Evolutionary conservation across 257 asterid species (phyloP).

Genomic region (Ballota nigra): DNA sequence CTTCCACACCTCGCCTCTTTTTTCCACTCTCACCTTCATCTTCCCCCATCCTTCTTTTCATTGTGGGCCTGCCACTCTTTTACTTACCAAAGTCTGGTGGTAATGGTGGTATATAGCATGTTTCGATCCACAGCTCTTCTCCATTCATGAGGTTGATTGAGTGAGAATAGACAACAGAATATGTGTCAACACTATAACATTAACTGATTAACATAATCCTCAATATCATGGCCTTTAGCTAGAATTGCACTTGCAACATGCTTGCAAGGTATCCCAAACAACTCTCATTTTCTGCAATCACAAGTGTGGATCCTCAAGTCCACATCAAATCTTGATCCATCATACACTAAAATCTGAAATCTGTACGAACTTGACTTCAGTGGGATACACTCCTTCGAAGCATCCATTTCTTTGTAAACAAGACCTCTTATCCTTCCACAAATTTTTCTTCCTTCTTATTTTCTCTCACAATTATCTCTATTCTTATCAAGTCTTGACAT

Average conservation of each 20-base stretch:
- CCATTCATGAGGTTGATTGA: no score
- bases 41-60: no score
- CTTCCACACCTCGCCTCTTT: no score
- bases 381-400: background rate
- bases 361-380: background rate
- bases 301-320: background rate
- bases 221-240: background rate
- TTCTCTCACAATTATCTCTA: background rate
- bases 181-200: background rate
- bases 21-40: no score
- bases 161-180: background rate
- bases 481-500: no score
- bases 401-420: background rate
- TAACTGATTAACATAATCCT: background rate
- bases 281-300: background rate
- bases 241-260: background rate
- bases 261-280: background rate
- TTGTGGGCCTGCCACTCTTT: no score
- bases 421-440: background rate
- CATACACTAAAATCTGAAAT: background rate
- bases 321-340: background rate
- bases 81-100: no score
- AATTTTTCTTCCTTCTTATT: background rate
- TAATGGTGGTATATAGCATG: no score
- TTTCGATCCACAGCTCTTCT: no score